A percentile compares a stretch with the other conserved stretches of the same genome.
Evolutionary conservation across 257 asterid species (phyloP).

Genomic region (Scutellaria minor): DNA sequence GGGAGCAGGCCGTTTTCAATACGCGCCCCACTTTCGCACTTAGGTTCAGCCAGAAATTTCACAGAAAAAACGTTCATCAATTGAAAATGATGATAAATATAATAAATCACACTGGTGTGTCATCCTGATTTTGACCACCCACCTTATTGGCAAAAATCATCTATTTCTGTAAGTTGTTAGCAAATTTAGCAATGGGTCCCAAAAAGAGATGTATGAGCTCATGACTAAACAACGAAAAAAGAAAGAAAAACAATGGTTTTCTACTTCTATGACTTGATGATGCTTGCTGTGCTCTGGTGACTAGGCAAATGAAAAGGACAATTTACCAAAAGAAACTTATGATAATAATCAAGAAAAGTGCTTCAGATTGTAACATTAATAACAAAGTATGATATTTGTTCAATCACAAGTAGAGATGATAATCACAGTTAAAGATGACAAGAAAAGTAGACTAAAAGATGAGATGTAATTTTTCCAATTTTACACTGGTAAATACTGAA

Average conservation of each 20-base stretch:
- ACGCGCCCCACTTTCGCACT: slow-evolving; percentile 24
- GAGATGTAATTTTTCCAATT: not conserved
- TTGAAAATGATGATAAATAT: slow-evolving; percentile 21
- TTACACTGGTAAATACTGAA: slow-evolving; percentile 4
- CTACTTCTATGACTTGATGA: slow-evolving; percentile 13
- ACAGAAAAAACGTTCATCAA: slow-evolving; percentile 5
- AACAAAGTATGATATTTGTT: not conserved
- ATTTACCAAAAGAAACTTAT: not conserved
- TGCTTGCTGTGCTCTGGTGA: slow-evolving; percentile 9
- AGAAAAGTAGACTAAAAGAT: not conserved
- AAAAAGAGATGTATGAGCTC: not conserved
- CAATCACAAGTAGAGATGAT: not conserved
- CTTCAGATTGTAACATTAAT: not conserved
- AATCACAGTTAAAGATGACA: slow-evolving; percentile 7
- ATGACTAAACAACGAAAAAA: not conserved
- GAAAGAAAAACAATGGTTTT: not conserved
- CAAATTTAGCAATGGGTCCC: slow-evolving; percentile 33
- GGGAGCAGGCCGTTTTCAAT: no score
- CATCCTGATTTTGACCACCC: slow-evolving; percentile 35
- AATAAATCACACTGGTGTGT: slow-evolving; percentile 18
- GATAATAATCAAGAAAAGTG: not conserved
- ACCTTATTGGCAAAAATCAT: slow-evolving; percentile 27
- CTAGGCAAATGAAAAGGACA: slow-evolving; percentile 8
- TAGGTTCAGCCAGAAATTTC: slow-evolving; percentile 24
- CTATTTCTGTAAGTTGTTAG: slow-evolving; percentile 22